phyloP scores from a whole-genome alignment of 495 filamentous ascomycete species.

The Tuber magnatum region DNA sequence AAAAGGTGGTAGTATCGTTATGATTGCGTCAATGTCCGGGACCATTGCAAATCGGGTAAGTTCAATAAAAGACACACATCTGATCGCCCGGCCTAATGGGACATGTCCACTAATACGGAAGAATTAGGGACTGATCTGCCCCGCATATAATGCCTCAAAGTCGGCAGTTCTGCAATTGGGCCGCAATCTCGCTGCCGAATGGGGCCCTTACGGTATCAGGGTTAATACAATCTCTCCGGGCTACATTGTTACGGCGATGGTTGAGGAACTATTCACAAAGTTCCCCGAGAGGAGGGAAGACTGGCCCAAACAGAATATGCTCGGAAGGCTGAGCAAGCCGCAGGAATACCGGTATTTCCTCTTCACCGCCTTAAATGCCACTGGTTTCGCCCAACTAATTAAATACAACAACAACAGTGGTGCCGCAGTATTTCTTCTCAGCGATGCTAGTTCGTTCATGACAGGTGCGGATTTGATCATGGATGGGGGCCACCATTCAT shows the following conservation, averaged over 20 bases:
- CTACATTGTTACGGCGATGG: conserved; percentile 92
- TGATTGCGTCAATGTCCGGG: conserved; percentile 76
- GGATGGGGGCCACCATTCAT: conserved; percentile 75
- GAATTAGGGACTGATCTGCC: conserved; percentile 58
- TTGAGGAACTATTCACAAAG: conserved; percentile 65
- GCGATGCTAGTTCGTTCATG: conserved; percentile 84
- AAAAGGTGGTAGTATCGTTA: conserved; percentile 48
- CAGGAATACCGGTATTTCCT: conserved; percentile 61
- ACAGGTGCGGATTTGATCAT: conserved; percentile 75
- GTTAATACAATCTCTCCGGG: conserved; percentile 94
- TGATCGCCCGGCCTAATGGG: background rate
- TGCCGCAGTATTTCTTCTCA: conserved; percentile 74
- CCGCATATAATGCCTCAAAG: conserved; percentile 88
- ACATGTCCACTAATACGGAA: conserved; percentile 1
- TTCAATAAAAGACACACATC: background rate
- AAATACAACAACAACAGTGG: conserved; percentile 43
- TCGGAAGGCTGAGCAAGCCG: conserved; percentile 68
- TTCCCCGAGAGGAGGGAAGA: conserved; percentile 66
- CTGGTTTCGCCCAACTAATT: conserved; percentile 10
- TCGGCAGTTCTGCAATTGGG: conserved; percentile 77
- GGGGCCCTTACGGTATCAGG: conserved; percentile 80
- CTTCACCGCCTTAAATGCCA: background rate
- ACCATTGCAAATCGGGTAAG: conserved; percentile 63
- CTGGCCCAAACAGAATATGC: conserved; percentile 87
- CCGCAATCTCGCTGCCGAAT: conserved; percentile 78